phyloP scores from a whole-genome alignment of 768 basidiomycete species.

The Exidia glandulosa region DNA sequence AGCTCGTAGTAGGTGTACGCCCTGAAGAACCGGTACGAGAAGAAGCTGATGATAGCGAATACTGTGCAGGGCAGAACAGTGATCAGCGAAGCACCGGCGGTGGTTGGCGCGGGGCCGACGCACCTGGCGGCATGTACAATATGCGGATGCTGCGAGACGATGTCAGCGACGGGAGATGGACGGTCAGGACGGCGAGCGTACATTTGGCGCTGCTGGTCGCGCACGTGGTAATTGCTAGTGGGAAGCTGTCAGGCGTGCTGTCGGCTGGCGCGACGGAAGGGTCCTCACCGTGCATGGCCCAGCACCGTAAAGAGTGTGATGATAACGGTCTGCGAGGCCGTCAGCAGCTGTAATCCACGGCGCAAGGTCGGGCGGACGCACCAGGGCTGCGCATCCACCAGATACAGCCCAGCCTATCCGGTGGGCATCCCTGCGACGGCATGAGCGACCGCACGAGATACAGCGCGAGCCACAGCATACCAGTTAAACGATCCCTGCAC shows the following conservation, averaged over 20 bases:
- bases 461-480: no score
- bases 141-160: conserved; percentile 37
- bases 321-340: not conserved
- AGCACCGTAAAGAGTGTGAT: not conserved
- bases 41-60: conserved; percentile 74
- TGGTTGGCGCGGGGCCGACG: not conserved
- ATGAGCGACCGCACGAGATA: not conserved
- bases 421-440: not conserved
- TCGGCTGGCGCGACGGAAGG: not conserved
- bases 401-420: not conserved
- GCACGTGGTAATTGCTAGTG: conserved; percentile 48
- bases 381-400: not conserved
- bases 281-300: not conserved
- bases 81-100: not conserved
- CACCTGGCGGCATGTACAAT: conserved; percentile 62
- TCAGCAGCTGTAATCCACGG: not conserved
- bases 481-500: not conserved
- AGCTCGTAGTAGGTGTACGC: conserved; percentile 57
- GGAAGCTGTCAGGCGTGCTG: conserved; percentile 9
- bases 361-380: not conserved
- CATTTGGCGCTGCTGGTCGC: conserved; percentile 71
- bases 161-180: not conserved
- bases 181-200: conserved; percentile 22
- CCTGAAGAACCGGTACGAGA: conserved; percentile 77
- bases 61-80: conserved; percentile 16